These are phyloP conservation scores for Leccinum disarticulatum DNA, from an alignment of 768 basidiomycete species.

Conservation along the genomic window DNA sequence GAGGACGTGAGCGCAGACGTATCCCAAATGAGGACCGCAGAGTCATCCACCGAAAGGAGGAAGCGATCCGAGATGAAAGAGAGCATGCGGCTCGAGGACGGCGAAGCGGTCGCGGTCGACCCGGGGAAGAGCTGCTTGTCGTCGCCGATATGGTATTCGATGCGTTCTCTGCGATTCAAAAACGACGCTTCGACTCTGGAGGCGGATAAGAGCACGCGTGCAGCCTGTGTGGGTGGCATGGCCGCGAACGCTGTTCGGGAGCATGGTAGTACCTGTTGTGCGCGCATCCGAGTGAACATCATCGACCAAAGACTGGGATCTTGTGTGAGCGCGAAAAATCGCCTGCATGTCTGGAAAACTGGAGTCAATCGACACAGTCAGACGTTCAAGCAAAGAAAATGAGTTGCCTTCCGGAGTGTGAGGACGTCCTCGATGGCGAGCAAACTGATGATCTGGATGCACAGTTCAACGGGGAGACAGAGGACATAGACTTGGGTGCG, in stretches of 20 bases:
- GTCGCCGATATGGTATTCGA: not conserved
- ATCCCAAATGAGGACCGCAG: constrained; percentile 19
- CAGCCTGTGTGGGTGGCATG: constrained; percentile 13
- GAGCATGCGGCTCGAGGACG: constrained; percentile 11
- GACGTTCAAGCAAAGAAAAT: not conserved
- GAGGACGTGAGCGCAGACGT: not conserved
- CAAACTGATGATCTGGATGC: constrained; percentile 11
- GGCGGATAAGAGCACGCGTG: constrained; percentile 15
- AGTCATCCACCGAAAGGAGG: constrained; percentile 17
- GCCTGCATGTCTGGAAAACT: constrained; percentile 26
- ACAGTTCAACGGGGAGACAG: constrained; percentile 21
- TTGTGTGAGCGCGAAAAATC: constrained; percentile 17
- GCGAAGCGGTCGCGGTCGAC: not conserved
- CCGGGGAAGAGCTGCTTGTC: not conserved
- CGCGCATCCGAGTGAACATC: constrained; percentile 13
- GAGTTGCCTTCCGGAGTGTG: constrained; percentile 16
- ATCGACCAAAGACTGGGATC: constrained; percentile 20
- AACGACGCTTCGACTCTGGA: constrained; percentile 17
- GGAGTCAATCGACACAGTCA: not conserved
- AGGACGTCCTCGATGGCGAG: constrained; percentile 19
- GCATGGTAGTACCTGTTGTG: constrained; percentile 16
- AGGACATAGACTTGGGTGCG: not conserved
- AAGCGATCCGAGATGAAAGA: constrained; percentile 23
- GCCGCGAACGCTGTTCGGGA: constrained; percentile 11
- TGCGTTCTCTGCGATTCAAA: constrained; percentile 10